Percentiles rank a stretch among this genome's conserved stretches.
Evolutionary conservation across 148 eudicot genomes (phyloP).

Genomic region (Rhododendron henanense): DNA sequence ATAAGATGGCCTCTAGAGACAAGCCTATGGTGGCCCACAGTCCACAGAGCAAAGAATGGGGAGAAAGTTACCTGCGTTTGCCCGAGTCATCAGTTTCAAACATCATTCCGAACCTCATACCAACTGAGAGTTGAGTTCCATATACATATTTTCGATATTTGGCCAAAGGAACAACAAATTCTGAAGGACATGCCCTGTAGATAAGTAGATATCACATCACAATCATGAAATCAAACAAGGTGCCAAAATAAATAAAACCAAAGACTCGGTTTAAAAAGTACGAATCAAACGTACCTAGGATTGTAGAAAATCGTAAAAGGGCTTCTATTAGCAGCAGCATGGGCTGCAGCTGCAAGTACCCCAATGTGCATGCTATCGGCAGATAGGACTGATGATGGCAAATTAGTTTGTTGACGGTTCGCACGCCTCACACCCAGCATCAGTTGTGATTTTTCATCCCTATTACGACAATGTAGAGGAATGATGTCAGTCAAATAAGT

Average conservation of each 20-base stretch:
- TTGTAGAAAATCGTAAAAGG: conserved; percentile 84
- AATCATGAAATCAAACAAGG: not conserved
- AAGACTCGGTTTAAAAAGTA: not conserved
- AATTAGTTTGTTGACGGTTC: conserved; percentile 80
- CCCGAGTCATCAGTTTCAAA: conserved; percentile 95
- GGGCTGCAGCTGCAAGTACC: conserved; percentile 97
- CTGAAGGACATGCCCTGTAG: conserved; percentile 93
- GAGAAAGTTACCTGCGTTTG: conserved; percentile 65
- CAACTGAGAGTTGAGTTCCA: conserved; percentile 75
- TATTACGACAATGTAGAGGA: conserved; percentile 6
- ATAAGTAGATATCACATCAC: conserved; percentile 10
- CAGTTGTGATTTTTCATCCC: conserved; percentile 90
- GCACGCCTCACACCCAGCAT: conserved; percentile 89
- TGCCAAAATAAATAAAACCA: not conserved
- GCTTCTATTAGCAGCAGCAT: conserved; percentile 85
- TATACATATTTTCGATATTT: conserved; percentile 73
- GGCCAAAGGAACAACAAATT: conserved; percentile 77
- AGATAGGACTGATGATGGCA: conserved; percentile 94
- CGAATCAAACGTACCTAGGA: conserved; percentile 49
- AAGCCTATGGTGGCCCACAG: not conserved
- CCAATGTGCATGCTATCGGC: conserved; percentile 99
- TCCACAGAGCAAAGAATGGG: not conserved
- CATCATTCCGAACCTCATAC: conserved; percentile 99
- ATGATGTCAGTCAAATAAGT: not conserved
- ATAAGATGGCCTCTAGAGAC: not conserved